A percentile compares a stretch with the other conserved stretches of the same genome.
Conservation (phyloP, 495 filamentous ascomycete species). For the Hyaloscypha finlandica region DNA sequence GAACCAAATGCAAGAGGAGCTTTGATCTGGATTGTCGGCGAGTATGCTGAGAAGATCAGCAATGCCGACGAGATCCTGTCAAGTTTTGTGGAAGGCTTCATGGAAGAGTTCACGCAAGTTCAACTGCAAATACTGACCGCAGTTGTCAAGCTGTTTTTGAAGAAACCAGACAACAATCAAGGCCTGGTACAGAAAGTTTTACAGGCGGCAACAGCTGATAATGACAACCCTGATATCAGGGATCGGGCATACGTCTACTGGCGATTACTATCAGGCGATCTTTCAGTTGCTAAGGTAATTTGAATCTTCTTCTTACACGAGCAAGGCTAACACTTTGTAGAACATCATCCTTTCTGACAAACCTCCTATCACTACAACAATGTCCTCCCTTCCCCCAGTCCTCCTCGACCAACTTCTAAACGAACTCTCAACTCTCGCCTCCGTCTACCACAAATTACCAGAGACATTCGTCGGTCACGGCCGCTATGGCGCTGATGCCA, state of each 20-base stretch:
- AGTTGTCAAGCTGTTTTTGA: slow-evolving; percentile 95
- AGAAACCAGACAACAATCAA: slow-evolving; percentile 87
- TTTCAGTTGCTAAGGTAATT: slow-evolving; percentile 76
- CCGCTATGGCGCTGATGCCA: slow-evolving; percentile 88
- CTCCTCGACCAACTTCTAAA: slow-evolving; percentile 84
- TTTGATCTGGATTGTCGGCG: slow-evolving; percentile 97
- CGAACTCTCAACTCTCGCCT: slow-evolving; percentile 94
- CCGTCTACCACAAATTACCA: slow-evolving; percentile 98
- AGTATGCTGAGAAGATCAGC: slow-evolving; percentile 98
- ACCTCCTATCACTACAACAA: slow-evolving; percentile 90
- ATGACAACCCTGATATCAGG: slow-evolving; percentile 95
- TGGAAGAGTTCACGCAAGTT: slow-evolving; percentile 90
- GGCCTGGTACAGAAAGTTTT: slow-evolving; percentile 90
- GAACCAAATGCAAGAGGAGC: slow-evolving; percentile 90
- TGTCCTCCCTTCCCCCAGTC: slow-evolving; percentile 77
- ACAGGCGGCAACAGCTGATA: slow-evolving; percentile 88
- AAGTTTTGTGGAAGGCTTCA: slow-evolving; percentile 88
- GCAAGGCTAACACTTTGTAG: slow-evolving; percentile 43
- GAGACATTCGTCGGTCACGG: slow-evolving; percentile 96
- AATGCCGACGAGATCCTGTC: slow-evolving; percentile 90
- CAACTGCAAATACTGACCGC: slow-evolving; percentile 96
- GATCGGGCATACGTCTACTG: slow-evolving; percentile 98
- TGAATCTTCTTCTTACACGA: neutral
- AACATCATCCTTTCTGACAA: slow-evolving; percentile 92
- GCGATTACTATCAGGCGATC: slow-evolving; percentile 92